Percentiles rank a stretch among this genome's conserved stretches.
Evolutionary conservation across 148 eudicot genomes (phyloP).

Genomic region (Amaranthus palmeri): DNA sequence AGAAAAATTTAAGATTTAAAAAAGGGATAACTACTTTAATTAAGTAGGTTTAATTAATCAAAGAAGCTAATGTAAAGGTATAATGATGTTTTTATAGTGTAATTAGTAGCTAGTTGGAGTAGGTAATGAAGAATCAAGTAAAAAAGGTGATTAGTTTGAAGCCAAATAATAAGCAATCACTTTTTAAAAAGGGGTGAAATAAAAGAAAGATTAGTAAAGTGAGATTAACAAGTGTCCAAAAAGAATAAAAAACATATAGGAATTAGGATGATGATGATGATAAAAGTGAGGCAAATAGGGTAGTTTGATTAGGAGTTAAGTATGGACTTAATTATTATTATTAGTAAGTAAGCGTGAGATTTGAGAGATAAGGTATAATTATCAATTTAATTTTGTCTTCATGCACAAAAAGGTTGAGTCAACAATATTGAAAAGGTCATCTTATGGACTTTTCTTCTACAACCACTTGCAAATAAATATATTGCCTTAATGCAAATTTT

Average conservation of each 20-base stretch:
- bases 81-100: background rate
- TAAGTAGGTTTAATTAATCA: too few species aligned
- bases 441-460: constrained; percentile 30
- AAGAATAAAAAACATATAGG: constrained; percentile 10
- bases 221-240: constrained; percentile 17
- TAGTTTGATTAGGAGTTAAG: constrained; percentile 16
- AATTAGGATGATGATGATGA: background rate
- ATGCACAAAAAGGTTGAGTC: constrained; percentile 14
- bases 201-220: constrained; percentile 16
- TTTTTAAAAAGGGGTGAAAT: background rate
- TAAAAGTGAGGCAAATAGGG: background rate
- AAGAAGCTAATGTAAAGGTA: background rate
- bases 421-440: constrained; percentile 22
- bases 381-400: constrained; percentile 15
- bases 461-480: background rate
- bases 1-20: too few species aligned
- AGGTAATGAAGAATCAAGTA: constrained; percentile 10
- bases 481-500: too few species aligned
- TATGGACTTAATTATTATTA: background rate
- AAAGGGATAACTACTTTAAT: too few species aligned
- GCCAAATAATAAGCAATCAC: background rate
- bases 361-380: constrained; percentile 22
- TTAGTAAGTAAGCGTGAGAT: constrained; percentile 4
- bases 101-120: background rate
- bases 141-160: background rate